Conservation (phyloP, 805 yeast genomes). For the Candida loeiensis region DNA sequence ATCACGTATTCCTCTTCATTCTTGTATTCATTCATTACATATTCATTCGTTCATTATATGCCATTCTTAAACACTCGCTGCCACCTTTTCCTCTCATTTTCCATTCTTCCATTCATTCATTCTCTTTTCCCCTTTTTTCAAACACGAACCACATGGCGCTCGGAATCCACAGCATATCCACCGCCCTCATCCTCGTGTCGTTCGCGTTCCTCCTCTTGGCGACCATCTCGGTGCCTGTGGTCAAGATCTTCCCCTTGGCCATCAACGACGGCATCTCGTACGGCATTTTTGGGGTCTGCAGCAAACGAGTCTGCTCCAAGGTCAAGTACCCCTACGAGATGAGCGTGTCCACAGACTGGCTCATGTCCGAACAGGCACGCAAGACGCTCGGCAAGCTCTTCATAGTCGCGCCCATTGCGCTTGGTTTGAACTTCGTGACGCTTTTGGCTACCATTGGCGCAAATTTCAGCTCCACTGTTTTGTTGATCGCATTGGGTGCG, state of each 20-base stretch:
- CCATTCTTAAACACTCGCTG: too few relatives aligned
- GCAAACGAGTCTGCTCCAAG: slow-evolving; percentile 37
- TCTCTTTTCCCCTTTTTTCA: too few relatives aligned
- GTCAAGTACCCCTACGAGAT: slow-evolving; percentile 44
- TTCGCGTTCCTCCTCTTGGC: slow-evolving; percentile 62
- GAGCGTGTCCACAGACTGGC: slow-evolving; percentile 42
- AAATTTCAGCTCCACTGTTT: slow-evolving; percentile 21
- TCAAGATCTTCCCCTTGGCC: slow-evolving; percentile 47
- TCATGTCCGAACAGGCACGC: slow-evolving; percentile 43
- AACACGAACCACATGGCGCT: too few relatives aligned
- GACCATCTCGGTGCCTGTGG: slow-evolving; percentile 60
- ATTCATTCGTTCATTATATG: too few relatives aligned
- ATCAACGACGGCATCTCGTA: slow-evolving; percentile 43
- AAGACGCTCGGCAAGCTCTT: slow-evolving; percentile 51
- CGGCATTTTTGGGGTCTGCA: slow-evolving; percentile 71
- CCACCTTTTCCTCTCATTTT: too few relatives aligned
- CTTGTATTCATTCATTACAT: too few relatives aligned
- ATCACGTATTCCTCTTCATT: too few relatives aligned
- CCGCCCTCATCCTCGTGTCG: slow-evolving; percentile 47
- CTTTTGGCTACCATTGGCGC: slow-evolving; percentile 23
- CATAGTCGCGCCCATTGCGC: slow-evolving; percentile 63
- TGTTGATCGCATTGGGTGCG: slow-evolving; percentile 42
- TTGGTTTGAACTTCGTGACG: slow-evolving; percentile 51
- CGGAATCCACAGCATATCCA: slow-evolving; percentile 38
- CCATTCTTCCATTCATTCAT: too few relatives aligned